Conservation (phyloP, 2,329 filamentous ascomycete genomes). For the Dothideomycetidae sp. region DNA sequence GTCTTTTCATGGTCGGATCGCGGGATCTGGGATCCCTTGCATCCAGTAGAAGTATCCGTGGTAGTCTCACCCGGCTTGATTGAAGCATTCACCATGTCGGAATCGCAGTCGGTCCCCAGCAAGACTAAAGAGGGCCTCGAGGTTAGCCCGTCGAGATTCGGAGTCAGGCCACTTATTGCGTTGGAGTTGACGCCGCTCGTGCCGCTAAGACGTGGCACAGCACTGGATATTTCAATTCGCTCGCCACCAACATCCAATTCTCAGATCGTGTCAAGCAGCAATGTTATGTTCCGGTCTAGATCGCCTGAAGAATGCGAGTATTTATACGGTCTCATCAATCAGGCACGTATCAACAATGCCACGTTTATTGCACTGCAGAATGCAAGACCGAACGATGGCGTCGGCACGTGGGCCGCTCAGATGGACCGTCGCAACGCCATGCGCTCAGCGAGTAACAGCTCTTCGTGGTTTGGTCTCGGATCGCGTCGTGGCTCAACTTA, state of each 20-base stretch:
- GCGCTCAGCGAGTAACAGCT: conserved; percentile 26
- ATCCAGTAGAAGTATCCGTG: conserved; percentile 49
- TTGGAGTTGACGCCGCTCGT: conserved; percentile 86
- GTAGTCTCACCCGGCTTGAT: conserved; percentile 50
- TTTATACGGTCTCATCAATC: conserved; percentile 76
- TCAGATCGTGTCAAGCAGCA: conserved; percentile 52
- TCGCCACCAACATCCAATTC: conserved; percentile 67
- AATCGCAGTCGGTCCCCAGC: conserved; percentile 30
- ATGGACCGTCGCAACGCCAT: conserved; percentile 38
- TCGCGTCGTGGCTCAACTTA: conserved; percentile 41
- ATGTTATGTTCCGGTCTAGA: conserved; percentile 81
- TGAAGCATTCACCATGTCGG: conserved; percentile 45
- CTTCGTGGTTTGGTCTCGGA: conserved; percentile 40
- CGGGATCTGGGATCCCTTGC: conserved; percentile 46
- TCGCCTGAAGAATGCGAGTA: conserved; percentile 63
- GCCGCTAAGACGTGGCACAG: conserved; percentile 76
- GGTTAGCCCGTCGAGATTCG: conserved; percentile 24
- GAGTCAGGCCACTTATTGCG: conserved; percentile 43
- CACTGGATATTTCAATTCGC: conserved; percentile 83
- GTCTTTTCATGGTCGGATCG: conserved; percentile 52
- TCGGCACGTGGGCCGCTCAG: conserved; percentile 34
- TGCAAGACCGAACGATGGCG: conserved; percentile 46
- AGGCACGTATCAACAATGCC: conserved; percentile 79
- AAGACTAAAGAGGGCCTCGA: conserved; percentile 27
- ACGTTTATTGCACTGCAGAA: conserved; percentile 70